phyloP scores from a whole-genome alignment of 2,329 filamentous ascomycete species.

The Aspergillus oerlinghausenensis region DNA sequence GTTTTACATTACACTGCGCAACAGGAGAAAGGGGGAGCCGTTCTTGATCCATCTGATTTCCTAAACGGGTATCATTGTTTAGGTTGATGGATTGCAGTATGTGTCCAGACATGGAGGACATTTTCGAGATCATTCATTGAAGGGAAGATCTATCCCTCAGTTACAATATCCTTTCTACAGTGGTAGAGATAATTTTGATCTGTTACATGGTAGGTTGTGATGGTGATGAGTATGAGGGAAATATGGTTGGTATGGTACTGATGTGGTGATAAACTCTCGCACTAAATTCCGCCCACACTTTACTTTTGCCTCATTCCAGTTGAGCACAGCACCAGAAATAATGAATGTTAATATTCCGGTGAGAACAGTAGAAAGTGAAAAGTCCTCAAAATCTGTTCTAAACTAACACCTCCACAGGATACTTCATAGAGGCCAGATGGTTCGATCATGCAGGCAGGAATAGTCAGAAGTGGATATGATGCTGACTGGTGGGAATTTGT shows the following conservation, averaged over 20 bases:
- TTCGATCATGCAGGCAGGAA: not conserved
- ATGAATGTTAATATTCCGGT: not conserved
- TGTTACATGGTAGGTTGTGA: not conserved
- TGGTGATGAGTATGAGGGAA: not conserved
- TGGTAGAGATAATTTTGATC: not conserved
- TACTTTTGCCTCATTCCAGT: not conserved
- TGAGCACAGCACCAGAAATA: not conserved
- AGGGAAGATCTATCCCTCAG: not conserved
- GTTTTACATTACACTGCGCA: not conserved
- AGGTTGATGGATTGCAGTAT: not conserved
- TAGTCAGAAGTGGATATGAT: not conserved
- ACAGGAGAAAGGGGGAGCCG: slow-evolving; percentile 7
- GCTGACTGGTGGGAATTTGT: slow-evolving; percentile 3
- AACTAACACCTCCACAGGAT: not conserved
- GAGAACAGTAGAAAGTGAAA: not conserved
- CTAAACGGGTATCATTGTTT: not conserved
- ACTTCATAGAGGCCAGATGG: not conserved
- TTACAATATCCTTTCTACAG: not conserved
- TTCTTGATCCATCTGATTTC: slow-evolving; percentile 1
- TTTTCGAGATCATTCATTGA: not conserved
- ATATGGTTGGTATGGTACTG: not conserved
- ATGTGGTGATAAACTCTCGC: not conserved
- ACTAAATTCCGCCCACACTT: not conserved
- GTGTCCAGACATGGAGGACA: not conserved
- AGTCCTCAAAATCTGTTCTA: not conserved